A percentile compares a stretch with the other conserved stretches of the same genome.
Conservation (phyloP, 306 rosid species). For the Trifolium fragiferum region DNA sequence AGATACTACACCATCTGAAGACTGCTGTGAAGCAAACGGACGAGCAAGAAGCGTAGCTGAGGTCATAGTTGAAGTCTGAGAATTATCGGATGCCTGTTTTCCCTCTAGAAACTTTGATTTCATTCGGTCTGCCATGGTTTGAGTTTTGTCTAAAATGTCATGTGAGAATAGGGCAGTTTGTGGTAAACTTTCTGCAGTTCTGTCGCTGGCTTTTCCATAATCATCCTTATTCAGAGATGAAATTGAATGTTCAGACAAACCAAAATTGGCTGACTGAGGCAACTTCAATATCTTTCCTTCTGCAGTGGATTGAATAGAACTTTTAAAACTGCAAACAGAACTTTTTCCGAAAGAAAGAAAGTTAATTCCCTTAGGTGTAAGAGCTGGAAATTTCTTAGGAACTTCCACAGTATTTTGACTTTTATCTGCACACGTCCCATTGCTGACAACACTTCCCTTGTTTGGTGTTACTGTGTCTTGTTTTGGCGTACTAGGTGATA, state of each 20-base stretch:
- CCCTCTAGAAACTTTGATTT: slow-evolving; percentile 43
- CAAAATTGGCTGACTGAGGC: slow-evolving; percentile 29
- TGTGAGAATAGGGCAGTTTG: slow-evolving; percentile 41
- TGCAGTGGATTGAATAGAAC: slow-evolving; percentile 42
- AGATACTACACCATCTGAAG: slow-evolving; percentile 45
- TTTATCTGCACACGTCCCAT: slow-evolving; percentile 34
- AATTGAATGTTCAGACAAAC: slow-evolving; percentile 29
- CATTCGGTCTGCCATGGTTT: slow-evolving; percentile 42
- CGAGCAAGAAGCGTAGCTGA: slow-evolving; percentile 42
- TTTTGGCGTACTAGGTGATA: slow-evolving; percentile 38
- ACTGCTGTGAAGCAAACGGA: slow-evolving; percentile 48
- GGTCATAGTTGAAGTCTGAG: slow-evolving; percentile 44
- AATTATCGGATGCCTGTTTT: slow-evolving; percentile 35
- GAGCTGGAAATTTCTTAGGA: slow-evolving; percentile 40
- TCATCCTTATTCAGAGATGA: slow-evolving; percentile 37
- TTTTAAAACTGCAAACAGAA: slow-evolving; percentile 46
- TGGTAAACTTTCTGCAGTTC: slow-evolving; percentile 35
- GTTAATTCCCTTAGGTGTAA: slow-evolving; percentile 67
- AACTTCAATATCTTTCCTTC: slow-evolving; percentile 36
- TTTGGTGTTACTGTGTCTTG: slow-evolving; percentile 45
- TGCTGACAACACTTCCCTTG: slow-evolving; percentile 43
- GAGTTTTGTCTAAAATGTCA: slow-evolving; percentile 41
- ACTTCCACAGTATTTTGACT: slow-evolving; percentile 42
- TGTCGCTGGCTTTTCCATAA: slow-evolving; percentile 36
- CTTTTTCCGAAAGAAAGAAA: slow-evolving; percentile 74